Percentiles rank a stretch among this genome's conserved stretches.
phyloP scores from a whole-genome alignment of 352 stramenopile species.

The Phytophthora multivora region DNA sequence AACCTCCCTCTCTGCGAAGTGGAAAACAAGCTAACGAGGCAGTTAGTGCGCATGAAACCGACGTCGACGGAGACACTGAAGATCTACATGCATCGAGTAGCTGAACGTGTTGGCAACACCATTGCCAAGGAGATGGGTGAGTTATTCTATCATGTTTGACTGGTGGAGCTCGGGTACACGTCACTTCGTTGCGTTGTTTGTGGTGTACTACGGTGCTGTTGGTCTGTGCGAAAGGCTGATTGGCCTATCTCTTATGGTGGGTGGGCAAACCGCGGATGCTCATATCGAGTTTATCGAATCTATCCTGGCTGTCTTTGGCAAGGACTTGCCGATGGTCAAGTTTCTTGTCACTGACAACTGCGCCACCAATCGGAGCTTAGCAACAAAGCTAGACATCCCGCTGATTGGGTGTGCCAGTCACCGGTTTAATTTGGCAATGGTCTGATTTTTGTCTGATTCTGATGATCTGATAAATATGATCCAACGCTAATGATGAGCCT shows the following conservation, averaged over 20 bases:
- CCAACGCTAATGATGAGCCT: background rate
- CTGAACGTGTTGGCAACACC: background rate
- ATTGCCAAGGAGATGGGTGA: background rate
- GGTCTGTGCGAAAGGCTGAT: background rate
- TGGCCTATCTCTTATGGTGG: background rate
- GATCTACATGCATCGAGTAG: background rate
- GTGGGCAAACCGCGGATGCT: background rate
- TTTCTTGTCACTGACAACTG: background rate
- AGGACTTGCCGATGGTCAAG: background rate
- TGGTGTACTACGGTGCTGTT: background rate
- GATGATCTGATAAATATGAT: background rate
- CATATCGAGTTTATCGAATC: background rate
- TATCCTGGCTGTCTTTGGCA: background rate
- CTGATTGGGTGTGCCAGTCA: too few species aligned
- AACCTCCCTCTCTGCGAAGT: too few species aligned
- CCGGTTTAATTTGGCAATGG: background rate
- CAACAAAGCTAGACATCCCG: too few species aligned
- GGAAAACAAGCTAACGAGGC: background rate
- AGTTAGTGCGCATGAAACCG: background rate
- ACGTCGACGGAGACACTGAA: background rate
- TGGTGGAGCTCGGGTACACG: background rate
- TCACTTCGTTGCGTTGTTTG: background rate
- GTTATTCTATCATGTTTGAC: background rate
- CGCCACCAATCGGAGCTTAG: background rate
- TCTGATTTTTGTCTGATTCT: background rate